Base-by-base conservation (phyloP, 108 stramenopile species). In the Fistulifera solaris region DNA sequence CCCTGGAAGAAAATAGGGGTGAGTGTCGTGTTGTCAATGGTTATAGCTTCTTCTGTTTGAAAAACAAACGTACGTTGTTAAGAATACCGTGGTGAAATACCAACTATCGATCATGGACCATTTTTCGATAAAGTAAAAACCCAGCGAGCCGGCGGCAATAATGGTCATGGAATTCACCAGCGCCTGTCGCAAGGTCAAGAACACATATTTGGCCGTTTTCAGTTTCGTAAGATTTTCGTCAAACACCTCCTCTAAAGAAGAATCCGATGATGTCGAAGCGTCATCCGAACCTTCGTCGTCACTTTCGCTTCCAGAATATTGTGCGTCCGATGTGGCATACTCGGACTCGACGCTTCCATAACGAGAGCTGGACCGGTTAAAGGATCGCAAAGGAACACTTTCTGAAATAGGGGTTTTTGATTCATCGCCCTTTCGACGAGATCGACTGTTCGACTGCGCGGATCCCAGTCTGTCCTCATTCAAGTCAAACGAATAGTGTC, bases 91-190 rank as follows among this genome's bases (percentile, higher is more conserved):
- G 19, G 88, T 89, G 31, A 79, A 79, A 54, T 79, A 79, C 66
- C 70, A 79, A 56, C 74, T 76, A 38, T 79, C 78, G 19, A 79
- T 61, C n/a, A 79, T 25, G 14, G 73, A 56, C 22, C 73, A 78
- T 15, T 75, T 75, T 50, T 93, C 90, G 31, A 93, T 88, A 40
- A 80, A 76, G 47, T 76, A 83, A 61, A 88, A 93, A 17, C 90
- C 90, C 49, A 84, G 48, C 39, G 85, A 81, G 7, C 90, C 90
- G 54, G 76, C 62, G 12, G 72, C 74, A 52, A 93, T 88, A 55
- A 93, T 81, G 3, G 84, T 64, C 25, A 87, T 31, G 16, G 90
- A 93, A 61, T 93, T 93, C 12, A 69, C 48, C 15, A 88, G 61
- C 15, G 90, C 90, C 43, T 81, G 72, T 26, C 78, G 69, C 55